These are phyloP conservation scores for Anisodus acutangulus DNA, from an alignment of 257 asterid genomes.

Conservation along the genomic window DNA sequence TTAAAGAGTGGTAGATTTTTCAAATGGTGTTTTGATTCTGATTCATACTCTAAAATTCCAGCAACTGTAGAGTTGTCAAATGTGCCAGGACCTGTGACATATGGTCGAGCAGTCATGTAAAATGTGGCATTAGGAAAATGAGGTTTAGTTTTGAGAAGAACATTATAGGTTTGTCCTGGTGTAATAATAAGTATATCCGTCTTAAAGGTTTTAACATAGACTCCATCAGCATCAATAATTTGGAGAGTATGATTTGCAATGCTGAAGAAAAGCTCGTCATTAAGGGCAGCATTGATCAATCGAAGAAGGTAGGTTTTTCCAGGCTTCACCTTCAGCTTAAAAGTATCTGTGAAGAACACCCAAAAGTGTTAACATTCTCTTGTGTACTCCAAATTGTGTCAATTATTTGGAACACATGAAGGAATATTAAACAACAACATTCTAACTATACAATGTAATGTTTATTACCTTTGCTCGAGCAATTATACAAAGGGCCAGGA, in stretches of 20 bases:
- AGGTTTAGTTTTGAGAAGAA: slow-evolving; percentile 36
- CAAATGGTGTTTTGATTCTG: slow-evolving; percentile 17
- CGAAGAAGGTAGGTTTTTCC: slow-evolving; percentile 69
- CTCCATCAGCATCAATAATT: slow-evolving; percentile 55
- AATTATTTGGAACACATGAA: too few relatives aligned
- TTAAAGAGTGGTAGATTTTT: slow-evolving; percentile 44
- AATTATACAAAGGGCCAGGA: slow-evolving; percentile 64
- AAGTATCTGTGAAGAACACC: slow-evolving; percentile 35
- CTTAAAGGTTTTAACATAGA: slow-evolving; percentile 54
- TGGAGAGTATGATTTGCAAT: slow-evolving; percentile 59
- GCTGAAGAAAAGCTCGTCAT: slow-evolving; percentile 31
- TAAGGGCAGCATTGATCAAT: slow-evolving; percentile 37
- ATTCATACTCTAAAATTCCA: slow-evolving; percentile 53
- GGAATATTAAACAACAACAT: too few relatives aligned
- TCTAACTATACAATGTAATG: too few relatives aligned
- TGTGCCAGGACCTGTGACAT: slow-evolving; percentile 56
- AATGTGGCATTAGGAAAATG: slow-evolving; percentile 46
- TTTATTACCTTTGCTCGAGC: slow-evolving; percentile 53
- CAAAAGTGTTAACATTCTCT: not conserved
- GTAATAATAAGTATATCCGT: slow-evolving; percentile 50
- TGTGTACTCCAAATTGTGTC: too few relatives aligned
- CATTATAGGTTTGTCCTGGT: slow-evolving; percentile 56
- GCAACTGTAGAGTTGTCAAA: slow-evolving; percentile 61
- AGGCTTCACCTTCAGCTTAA: slow-evolving; percentile 54
- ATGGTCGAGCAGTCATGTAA: slow-evolving; percentile 57